Base-by-base conservation (phyloP, 176 grass and related monocot genomes). In the Oryza longistaminata region DNA sequence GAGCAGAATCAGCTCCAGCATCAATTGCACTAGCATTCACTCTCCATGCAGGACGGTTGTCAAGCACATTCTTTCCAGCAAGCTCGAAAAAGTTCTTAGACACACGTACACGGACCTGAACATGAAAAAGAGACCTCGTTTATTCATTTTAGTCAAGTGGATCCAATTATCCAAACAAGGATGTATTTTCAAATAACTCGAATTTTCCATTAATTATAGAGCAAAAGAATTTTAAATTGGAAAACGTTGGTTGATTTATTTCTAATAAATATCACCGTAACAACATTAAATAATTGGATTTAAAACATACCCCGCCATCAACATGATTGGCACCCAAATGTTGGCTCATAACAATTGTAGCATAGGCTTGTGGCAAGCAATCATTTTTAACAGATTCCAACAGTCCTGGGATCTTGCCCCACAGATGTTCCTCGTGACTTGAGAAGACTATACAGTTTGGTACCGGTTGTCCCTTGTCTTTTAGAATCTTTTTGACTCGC, bases 61-160 rank as follows among this genome's bases (percentile, higher is more conserved):
- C 66, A 42, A 88, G 61, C 24, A 88, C 82, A 92, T 87, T 94
- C 27, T 76, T 88, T 87, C 85, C 88, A 74, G 94, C 78, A 68
- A 85, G 82, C 88, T 94, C 90, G 78, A 95, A 87, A 88, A 98
- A 98, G 29, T 92, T 83, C 83, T 49, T 89, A 67, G 90, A 92
- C 50, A 95, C 89, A 31, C 14, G 52, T 19, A 93, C 83, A 83
- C 71, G 81, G 43, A 94, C 82, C 96, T 98, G 78, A 66, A 70
- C 12, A 72, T 24, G 29, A 71, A 83, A 89, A 74, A 0, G 76
- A 74, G 1, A 11, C 33, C 78, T 37, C 13, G 45, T 82, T 67
- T 86, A 24, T 40, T 48, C 80, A 76, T 44, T 48, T 39, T 19
- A 34, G 27, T 75, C 37, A 81, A 35, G 34, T 14, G 27, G 24